These are phyloP conservation scores for Pezicula radicicola DNA, from an alignment of 2,329 filamentous ascomycete genomes.

Conservation along the genomic window DNA sequence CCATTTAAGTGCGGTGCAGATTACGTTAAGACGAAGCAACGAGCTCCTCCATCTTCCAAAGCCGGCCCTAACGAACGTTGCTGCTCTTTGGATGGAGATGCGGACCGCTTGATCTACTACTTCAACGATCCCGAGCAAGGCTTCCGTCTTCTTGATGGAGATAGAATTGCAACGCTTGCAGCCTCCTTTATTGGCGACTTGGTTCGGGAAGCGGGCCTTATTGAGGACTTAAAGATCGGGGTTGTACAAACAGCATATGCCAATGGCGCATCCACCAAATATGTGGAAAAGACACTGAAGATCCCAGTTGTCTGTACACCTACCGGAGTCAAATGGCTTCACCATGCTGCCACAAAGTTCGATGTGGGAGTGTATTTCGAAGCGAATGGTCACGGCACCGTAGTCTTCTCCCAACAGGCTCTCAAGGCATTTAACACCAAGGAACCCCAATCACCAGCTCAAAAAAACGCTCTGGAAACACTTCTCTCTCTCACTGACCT, in stretches of 20 bases:
- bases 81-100: slow-evolving; percentile 92
- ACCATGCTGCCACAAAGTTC: slow-evolving; percentile 93
- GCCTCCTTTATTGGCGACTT: slow-evolving; percentile 93
- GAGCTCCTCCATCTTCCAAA: slow-evolving; percentile 80
- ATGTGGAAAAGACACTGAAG: slow-evolving; percentile 82
- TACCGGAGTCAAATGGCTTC: slow-evolving; percentile 95
- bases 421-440: slow-evolving; percentile 74
- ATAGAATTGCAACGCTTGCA: slow-evolving; percentile 92
- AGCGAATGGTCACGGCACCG: slow-evolving; percentile 95
- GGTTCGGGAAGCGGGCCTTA: slow-evolving; percentile 73
- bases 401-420: slow-evolving; percentile 87
- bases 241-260: slow-evolving; percentile 98
- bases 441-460: slow-evolving; percentile 84
- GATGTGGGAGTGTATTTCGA: slow-evolving; percentile 98
- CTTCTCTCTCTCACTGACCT: slow-evolving; percentile 81
- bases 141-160: slow-evolving; percentile 92
- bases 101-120: slow-evolving; percentile 94
- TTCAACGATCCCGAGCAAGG: slow-evolving; percentile 77
- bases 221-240: slow-evolving; percentile 80
- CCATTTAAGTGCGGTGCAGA: slow-evolving; percentile 78
- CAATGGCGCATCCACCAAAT: slow-evolving; percentile 91
- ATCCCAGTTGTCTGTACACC: slow-evolving; percentile 90
- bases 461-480: slow-evolving; percentile 84
- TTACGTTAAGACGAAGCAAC: slow-evolving; percentile 95
- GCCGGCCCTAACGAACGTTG: slow-evolving; percentile 73